These are phyloP conservation scores for Cutaneotrichosporon dermatis DNA, from an alignment of 1,284 basidiomycete species.

Conservation along the genomic window DNA sequence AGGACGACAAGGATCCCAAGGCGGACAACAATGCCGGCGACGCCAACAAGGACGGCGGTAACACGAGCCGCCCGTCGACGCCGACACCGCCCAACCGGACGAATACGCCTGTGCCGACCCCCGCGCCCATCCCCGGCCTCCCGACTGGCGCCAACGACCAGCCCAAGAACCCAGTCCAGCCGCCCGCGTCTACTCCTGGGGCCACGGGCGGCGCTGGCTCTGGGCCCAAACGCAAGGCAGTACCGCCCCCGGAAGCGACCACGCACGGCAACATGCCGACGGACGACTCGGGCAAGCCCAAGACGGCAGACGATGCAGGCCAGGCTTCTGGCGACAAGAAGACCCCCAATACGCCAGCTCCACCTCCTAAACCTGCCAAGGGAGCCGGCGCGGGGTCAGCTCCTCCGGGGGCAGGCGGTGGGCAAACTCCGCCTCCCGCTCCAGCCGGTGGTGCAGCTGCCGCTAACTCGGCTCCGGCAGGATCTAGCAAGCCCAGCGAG, in stretches of 20 bases:
- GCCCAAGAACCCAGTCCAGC: background rate
- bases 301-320: background rate
- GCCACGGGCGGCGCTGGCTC: background rate
- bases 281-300: background rate
- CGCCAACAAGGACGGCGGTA: background rate
- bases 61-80: background rate
- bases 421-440: no score
- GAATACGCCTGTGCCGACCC: background rate
- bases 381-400: no score
- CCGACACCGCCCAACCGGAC: background rate
- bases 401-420: no score
- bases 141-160: background rate
- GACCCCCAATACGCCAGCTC: background rate
- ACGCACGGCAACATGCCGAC: background rate
- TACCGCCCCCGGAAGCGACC: background rate
- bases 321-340: background rate
- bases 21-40: background rate
- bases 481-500: background rate
- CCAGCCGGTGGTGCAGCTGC: no score
- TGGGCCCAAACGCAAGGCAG: slow-evolving; percentile 3
- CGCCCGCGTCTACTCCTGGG: background rate
- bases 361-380: no score
- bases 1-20: background rate
- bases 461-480: background rate
- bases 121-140: background rate